phyloP scores from a whole-genome alignment of 1,284 basidiomycete species.

The Cutaneotrichosporon curvatum region DNA sequence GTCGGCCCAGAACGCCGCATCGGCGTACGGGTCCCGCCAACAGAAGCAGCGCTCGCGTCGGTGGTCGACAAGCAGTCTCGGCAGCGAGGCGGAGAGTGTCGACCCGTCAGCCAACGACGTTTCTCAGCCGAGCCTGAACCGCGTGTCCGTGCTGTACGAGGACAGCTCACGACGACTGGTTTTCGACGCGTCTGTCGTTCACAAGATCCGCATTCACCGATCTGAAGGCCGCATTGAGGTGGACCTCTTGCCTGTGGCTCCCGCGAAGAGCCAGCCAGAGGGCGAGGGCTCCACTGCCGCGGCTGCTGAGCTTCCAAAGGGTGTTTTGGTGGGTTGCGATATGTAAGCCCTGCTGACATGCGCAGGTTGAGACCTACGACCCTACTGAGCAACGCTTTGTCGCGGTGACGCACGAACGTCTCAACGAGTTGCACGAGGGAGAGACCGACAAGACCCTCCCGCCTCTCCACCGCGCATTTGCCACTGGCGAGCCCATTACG shows the following conservation, averaged over 20 bases:
- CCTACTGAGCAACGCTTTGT: conserved; percentile 38
- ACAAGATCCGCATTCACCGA: conserved; percentile 70
- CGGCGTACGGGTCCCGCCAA: conserved; percentile 25
- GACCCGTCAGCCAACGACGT: conserved; percentile 8
- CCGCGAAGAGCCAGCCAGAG: conserved; percentile 5
- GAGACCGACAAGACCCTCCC: conserved; percentile 18
- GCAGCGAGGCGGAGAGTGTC: conserved; percentile 17
- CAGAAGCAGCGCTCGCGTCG: conserved; percentile 16
- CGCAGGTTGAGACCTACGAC: conserved; percentile 42
- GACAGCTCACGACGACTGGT: conserved; percentile 76
- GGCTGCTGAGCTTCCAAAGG: conserved; percentile 28
- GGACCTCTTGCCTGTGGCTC: conserved; percentile 41
- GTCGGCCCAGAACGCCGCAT: conserved; percentile 29
- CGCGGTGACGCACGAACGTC: conserved; percentile 23
- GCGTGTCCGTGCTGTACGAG: conserved; percentile 86
- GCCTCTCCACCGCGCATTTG: conserved; percentile 17
- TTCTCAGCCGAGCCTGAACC: conserved; percentile 35
- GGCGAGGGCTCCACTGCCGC: conserved; percentile 7
- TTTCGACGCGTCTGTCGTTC: conserved; percentile 79
- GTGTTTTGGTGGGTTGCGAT: conserved; percentile 40
- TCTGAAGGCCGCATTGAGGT: conserved; percentile 81
- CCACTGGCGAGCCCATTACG: conserved; percentile 21
- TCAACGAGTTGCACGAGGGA: conserved; percentile 26
- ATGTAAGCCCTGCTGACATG: not conserved
- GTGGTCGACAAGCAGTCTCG: conserved; percentile 21